Conservation (phyloP, 352 stramenopile species). For the Phytophthora kernoviae region DNA sequence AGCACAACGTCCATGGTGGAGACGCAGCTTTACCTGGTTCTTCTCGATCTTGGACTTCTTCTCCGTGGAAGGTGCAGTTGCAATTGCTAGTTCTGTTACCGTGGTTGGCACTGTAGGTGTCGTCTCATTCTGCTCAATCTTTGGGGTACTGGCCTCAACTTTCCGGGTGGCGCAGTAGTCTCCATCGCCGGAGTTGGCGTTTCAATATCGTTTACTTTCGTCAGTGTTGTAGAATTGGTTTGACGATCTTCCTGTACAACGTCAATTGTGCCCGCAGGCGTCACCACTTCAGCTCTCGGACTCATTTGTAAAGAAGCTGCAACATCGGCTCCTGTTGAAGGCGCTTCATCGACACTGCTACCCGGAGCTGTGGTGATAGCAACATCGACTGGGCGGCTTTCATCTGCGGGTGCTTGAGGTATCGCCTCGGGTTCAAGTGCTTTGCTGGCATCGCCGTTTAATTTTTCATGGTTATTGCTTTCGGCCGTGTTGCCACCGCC, state of each 20-base stretch:
- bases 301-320: background rate
- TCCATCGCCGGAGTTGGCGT: background rate
- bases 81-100: slow-evolving; percentile 1
- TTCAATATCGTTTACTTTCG: slow-evolving; percentile 7
- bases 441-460: slow-evolving; percentile 2
- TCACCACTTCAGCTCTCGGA: slow-evolving; percentile 22
- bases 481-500: background rate
- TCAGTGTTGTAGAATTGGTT: too few relatives aligned
- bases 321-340: background rate
- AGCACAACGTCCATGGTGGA: background rate
- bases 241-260: slow-evolving; percentile 10
- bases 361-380: background rate
- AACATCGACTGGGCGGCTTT: slow-evolving; percentile 10
- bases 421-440: slow-evolving; percentile 5
- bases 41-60: slow-evolving; percentile 25
- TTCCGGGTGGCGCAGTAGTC: background rate
- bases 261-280: slow-evolving; percentile 27
- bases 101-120: background rate
- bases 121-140: slow-evolving; percentile 6
- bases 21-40: slow-evolving; percentile 16
- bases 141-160: background rate
- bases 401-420: slow-evolving; percentile 3
- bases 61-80: slow-evolving; percentile 6
- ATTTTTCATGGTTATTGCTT: slow-evolving; percentile 12
- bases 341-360: background rate